Conservation (phyloP, 306 rosid species). For the Acacia acuminata region DNA sequence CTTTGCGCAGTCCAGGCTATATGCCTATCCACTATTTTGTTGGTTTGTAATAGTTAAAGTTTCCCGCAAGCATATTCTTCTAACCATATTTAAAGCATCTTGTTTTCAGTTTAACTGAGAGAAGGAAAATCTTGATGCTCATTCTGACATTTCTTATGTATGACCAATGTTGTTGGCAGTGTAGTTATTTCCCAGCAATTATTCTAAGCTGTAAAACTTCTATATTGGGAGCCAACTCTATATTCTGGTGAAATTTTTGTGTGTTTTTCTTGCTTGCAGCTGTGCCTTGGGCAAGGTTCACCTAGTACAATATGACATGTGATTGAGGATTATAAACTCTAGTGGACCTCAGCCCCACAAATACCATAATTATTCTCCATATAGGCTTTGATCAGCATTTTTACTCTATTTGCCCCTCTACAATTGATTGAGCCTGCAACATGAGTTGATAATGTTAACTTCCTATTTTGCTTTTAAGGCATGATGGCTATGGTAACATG, state of each 20-base stretch:
- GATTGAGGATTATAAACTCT: neutral
- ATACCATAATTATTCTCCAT: neutral
- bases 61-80: neutral
- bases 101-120: neutral
- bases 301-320: neutral
- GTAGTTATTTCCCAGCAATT: neutral
- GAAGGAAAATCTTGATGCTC: slow-evolving; percentile 4
- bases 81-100: neutral
- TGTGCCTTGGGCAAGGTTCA: neutral
- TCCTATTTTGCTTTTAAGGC: slow-evolving; percentile 3
- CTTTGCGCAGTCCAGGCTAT: neutral
- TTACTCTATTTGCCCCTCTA: neutral
- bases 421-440: neutral
- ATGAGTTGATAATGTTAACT: neutral
- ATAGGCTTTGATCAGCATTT: slow-evolving; percentile 1
- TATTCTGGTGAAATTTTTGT: neutral
- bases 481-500: neutral
- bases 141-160: neutral
- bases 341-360: neutral
- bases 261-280: neutral
- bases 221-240: slow-evolving; percentile 1
- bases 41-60: neutral
- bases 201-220: neutral
- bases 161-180: neutral
- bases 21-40: neutral